Conservation (phyloP, 2,329 filamentous ascomycete genomes). For the Aureobasidium sp. region DNA sequence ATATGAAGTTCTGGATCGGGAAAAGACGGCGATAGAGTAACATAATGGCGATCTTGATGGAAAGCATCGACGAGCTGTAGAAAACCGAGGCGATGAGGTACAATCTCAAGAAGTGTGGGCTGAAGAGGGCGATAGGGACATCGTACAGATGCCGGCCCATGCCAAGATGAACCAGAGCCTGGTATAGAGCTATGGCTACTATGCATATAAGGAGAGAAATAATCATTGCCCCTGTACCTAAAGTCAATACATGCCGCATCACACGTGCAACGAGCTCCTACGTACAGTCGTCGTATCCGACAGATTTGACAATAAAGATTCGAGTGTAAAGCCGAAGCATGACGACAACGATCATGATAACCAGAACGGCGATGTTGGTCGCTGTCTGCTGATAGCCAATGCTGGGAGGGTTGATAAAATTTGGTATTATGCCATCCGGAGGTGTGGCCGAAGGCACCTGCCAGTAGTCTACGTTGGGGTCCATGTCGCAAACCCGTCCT, state of each 20-base stretch:
- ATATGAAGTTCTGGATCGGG: conserved; percentile 8
- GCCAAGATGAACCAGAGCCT: conserved; percentile 4
- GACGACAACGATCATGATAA: conserved; percentile 5
- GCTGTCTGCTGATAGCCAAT: background rate
- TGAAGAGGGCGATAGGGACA: conserved; percentile 5
- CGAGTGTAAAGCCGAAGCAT: conserved; percentile 12
- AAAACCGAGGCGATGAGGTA: conserved; percentile 9
- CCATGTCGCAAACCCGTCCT: background rate
- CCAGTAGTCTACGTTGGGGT: conserved; percentile 5
- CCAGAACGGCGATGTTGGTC: background rate
- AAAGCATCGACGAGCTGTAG: conserved; percentile 16
- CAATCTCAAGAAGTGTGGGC: conserved; percentile 2
- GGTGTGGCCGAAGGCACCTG: background rate
- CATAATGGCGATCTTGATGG: conserved; percentile 22
- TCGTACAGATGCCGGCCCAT: conserved; percentile 13
- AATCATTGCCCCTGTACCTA: conserved; percentile 3
- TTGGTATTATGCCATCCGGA: conserved; percentile 3
- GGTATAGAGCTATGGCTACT: conserved; percentile 8
- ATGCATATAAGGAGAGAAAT: conserved; percentile 6
- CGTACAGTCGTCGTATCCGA: conserved; percentile 13
- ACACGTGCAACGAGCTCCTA: background rate
- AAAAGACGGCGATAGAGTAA: conserved; percentile 14
- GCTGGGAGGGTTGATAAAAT: conserved; percentile 10
- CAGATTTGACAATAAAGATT: conserved; percentile 11
- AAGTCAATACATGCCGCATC: background rate